These are phyloP conservation scores for Fraxinus paxiana DNA, from an alignment of 305 asterid species.

Conservation along the genomic window DNA sequence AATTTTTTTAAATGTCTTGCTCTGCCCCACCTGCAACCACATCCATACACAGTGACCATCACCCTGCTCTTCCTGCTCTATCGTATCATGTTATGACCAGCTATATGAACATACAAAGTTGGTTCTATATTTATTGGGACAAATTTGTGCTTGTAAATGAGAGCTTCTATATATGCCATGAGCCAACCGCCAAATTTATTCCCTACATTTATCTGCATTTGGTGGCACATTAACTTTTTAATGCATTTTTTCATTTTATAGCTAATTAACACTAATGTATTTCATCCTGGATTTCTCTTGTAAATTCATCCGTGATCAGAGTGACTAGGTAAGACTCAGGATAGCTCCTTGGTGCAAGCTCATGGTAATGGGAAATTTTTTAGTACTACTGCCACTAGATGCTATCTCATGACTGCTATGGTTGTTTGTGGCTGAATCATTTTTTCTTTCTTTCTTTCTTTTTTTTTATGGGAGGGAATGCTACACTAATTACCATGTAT, in stretches of 20 bases:
- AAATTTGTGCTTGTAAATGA: neutral
- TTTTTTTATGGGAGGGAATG: neutral
- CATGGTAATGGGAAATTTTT: neutral
- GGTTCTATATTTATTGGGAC: neutral
- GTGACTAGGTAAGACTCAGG: neutral
- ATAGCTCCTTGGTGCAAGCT: neutral
- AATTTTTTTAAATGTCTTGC: neutral
- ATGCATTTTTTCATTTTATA: neutral
- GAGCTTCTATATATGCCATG: neutral
- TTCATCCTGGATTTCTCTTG: neutral
- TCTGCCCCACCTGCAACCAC: neutral
- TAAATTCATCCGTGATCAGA: neutral
- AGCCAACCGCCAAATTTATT: neutral
- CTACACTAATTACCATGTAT: neutral
- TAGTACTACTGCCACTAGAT: neutral
- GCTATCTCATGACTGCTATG: neutral
- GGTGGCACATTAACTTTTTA: neutral
- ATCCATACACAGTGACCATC: neutral
- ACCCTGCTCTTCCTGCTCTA: neutral
- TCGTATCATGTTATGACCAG: neutral
- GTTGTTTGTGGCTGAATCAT: neutral
- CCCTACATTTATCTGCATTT: neutral
- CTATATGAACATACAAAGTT: neutral
- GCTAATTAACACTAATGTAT: neutral
- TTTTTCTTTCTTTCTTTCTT: neutral